Evolutionary conservation across 2,329 filamentous ascomycete genomes (phyloP), one percentile per base, ranked within the genome.

Genomic region (Gaeumannomyces tritici): DNA sequence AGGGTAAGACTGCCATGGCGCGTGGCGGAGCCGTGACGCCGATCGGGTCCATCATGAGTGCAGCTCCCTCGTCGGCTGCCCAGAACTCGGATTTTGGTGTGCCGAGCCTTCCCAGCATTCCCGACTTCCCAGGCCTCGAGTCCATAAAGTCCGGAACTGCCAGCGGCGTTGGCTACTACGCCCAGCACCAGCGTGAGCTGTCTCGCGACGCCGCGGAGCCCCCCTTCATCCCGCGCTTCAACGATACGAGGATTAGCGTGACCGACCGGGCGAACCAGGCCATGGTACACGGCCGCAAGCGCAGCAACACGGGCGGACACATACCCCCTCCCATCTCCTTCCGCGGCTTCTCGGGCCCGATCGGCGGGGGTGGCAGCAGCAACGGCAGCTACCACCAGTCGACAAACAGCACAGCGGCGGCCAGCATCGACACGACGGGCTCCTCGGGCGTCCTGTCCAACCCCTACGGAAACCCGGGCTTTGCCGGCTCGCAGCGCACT

Each of bases 251-350:
- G 13, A n/a, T 57, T n/a, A 51, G 33, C 61, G 57, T 59, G 55
- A 59, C 26, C 8, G 67, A 68, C 24, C 65, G 84, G 21, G 79
- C 79, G 9, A 76, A 74, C 65, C 75, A 77, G 35, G 72, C 70
- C 4, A 71, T 74, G 57, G 72, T 80, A 0, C 93, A 97, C 72
- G 86, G 86, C 8, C 88, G 93, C 64, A 96, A 96, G 77, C 84
- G 93, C 65, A 96, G 92, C 77, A 96, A 93, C 70, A 96, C 93
- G 0, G 90, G 90, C 13, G 89, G 91, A 6, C 86, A 89, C 57
- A 82, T 86, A 26, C 84, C 84, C 18, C 88, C 87, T 31, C 86
- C 89, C 1, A 79, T 86, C 59, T 87, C 88, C 1, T 91, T 95
- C 78, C 86, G 91, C 57, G 91, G 88, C 65, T 93, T 96, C 74